Percentiles rank a stretch among this genome's conserved stretches.
These are phyloP conservation scores for Acanthamoeba sp. DNA, from an alignment of 208 protist species.

Conservation along the genomic window DNA sequence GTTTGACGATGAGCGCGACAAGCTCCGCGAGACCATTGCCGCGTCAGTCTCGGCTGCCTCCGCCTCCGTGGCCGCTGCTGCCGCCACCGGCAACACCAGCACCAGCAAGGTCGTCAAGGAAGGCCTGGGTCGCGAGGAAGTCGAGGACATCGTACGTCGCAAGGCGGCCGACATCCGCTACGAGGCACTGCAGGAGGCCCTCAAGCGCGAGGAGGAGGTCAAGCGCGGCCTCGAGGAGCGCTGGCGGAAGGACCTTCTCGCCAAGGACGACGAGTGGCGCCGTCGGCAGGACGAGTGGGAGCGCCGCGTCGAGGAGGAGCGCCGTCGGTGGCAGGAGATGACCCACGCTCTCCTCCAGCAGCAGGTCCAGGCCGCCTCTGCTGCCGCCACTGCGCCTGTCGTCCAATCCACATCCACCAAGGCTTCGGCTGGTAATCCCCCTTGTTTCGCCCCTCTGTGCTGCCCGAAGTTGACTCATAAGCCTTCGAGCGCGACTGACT, in stretches of 20 bases:
- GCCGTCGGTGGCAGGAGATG: slow-evolving; percentile 40
- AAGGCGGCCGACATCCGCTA: slow-evolving; percentile 50
- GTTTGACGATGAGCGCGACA: slow-evolving; percentile 54
- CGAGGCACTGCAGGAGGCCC: slow-evolving; percentile 51
- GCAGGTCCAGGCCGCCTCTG: background rate
- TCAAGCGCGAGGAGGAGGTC: slow-evolving; percentile 62
- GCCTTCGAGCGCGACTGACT: background rate
- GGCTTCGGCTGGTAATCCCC: no score
- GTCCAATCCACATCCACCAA: background rate
- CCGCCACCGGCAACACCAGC: background rate
- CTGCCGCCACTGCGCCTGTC: background rate
- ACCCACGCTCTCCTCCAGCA: slow-evolving; percentile 41
- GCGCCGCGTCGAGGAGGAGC: slow-evolving; percentile 39
- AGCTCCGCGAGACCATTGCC: slow-evolving; percentile 45
- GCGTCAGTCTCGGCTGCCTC: background rate
- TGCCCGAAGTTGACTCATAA: no score
- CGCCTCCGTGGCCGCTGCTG: slow-evolving; percentile 7
- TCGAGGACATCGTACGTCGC: slow-evolving; percentile 44
- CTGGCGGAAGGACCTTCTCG: slow-evolving; percentile 35
- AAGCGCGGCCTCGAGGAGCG: slow-evolving; percentile 57
- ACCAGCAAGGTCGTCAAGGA: background rate
- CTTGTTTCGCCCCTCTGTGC: no score
- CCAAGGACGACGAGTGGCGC: slow-evolving; percentile 58
- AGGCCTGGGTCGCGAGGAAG: slow-evolving; percentile 29
- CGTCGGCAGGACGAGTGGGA: slow-evolving; percentile 46